Percentiles rank a stretch among this genome's conserved stretches.
Conservation (phyloP, 2,329 filamentous ascomycete species). For the Chaetomiaceae sp. region DNA sequence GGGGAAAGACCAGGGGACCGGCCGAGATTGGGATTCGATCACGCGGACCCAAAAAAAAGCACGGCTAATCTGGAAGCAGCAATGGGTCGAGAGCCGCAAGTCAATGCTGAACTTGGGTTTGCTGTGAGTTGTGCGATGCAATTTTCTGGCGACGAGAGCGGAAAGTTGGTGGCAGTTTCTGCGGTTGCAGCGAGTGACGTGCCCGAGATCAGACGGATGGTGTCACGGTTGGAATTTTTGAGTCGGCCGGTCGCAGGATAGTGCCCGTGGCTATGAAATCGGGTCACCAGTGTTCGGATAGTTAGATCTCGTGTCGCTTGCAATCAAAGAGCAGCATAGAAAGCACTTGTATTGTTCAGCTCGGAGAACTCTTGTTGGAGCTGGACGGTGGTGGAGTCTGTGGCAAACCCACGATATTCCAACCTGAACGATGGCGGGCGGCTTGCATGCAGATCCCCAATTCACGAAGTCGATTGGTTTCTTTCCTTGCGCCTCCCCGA, state of each 20-base stretch:
- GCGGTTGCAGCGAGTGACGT: not conserved
- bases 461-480: constrained; percentile 6
- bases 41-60: constrained; percentile 24
- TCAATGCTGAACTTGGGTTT: constrained; percentile 2
- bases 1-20: constrained; percentile 10
- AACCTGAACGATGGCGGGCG: not conserved
- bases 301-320: no score
- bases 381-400: not conserved
- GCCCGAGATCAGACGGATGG: not conserved
- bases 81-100: not conserved
- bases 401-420: constrained; percentile 14
- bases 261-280: no score
- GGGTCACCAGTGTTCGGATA: no score
- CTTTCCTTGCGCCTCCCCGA: not conserved
- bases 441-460: constrained; percentile 19
- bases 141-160: not conserved
- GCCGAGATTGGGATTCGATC: constrained; percentile 19
- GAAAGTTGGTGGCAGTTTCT: not conserved
- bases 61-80: constrained; percentile 17
- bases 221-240: not conserved
- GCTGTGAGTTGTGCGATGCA: not conserved
- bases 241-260: not conserved
- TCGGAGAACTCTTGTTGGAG: not conserved
- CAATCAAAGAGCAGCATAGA: no score
- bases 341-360: no score